Percentiles rank a stretch among this genome's conserved stretches.
Evolutionary conservation across 2,329 filamentous ascomycete genomes (phyloP).

Genomic region (Monilinia laxa): DNA sequence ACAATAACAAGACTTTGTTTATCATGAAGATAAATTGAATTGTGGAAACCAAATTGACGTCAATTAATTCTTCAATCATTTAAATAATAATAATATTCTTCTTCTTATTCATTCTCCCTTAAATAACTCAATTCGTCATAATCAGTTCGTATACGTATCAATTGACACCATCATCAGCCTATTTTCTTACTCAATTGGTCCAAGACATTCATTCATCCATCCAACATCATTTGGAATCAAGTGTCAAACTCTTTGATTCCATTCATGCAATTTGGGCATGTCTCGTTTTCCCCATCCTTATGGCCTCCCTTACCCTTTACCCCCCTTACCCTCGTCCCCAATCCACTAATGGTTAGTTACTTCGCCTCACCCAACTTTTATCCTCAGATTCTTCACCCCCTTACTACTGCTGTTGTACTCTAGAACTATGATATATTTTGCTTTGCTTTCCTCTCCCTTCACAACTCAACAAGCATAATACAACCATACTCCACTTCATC

Average conservation of each 20-base stretch:
- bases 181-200: conserved; percentile 5
- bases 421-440: no score
- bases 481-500: conserved; percentile 20
- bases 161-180: conserved; percentile 14
- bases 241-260: background rate
- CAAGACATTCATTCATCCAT: conserved; percentile 14
- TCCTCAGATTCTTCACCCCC: no score
- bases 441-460: background rate
- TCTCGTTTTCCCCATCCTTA: background rate
- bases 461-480: conserved; percentile 21
- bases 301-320: background rate
- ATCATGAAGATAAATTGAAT: no score
- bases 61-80: no score
- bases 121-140: background rate
- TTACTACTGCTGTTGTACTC: no score
- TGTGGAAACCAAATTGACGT: no score
- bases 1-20: no score
- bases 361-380: conserved; percentile 1
- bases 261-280: conserved; percentile 14
- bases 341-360: background rate
- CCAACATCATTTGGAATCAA: conserved; percentile 14
- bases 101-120: no score
- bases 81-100: no score
- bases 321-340: background rate
- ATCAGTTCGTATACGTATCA: conserved; percentile 15